Percentiles rank a stretch among this genome's conserved stretches.
phyloP scores from a whole-genome alignment of 192 early-diverging fungal genomes.

The Allomyces macrogynus region DNA sequence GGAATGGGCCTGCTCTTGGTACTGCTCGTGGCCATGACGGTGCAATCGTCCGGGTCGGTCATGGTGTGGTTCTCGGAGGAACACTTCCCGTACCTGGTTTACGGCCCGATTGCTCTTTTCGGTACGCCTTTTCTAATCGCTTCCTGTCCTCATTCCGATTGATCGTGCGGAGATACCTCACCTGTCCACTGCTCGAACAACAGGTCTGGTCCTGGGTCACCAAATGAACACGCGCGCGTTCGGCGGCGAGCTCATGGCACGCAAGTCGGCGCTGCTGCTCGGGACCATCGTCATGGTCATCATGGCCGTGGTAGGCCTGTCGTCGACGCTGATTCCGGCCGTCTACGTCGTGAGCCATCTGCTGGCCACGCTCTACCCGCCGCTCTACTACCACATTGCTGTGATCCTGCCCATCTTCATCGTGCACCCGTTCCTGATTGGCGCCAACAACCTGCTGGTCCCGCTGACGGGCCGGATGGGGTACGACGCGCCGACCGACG shows the following conservation, averaged over 20 bases:
- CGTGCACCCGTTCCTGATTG: conserved; percentile 1
- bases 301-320: not conserved
- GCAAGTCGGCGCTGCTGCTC: too few relatives aligned
- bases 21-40: not conserved
- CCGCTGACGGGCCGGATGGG: conserved; percentile 50
- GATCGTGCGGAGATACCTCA: too few relatives aligned
- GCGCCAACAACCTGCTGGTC: conserved; percentile 37
- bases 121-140: conserved; percentile 10
- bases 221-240: too few relatives aligned
- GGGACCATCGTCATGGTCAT: too few relatives aligned
- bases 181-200: too few relatives aligned
- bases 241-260: too few relatives aligned
- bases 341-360: not conserved
- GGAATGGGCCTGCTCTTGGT: conserved; percentile 6
- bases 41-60: conserved; percentile 3
- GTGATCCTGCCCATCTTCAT: not conserved
- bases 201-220: too few relatives aligned
- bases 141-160: too few relatives aligned
- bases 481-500: conserved; percentile 36
- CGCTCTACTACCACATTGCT: not conserved
- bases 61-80: conserved; percentile 43
- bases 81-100: conserved; percentile 27
- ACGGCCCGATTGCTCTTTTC: conserved; percentile 19
- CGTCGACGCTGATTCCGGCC: not conserved
- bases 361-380: not conserved